Evolutionary conservation across 2,329 filamentous ascomycete species (phyloP), one percentile per base, ranked within the genome.

Genomic region (Botrytis fragariae): DNA sequence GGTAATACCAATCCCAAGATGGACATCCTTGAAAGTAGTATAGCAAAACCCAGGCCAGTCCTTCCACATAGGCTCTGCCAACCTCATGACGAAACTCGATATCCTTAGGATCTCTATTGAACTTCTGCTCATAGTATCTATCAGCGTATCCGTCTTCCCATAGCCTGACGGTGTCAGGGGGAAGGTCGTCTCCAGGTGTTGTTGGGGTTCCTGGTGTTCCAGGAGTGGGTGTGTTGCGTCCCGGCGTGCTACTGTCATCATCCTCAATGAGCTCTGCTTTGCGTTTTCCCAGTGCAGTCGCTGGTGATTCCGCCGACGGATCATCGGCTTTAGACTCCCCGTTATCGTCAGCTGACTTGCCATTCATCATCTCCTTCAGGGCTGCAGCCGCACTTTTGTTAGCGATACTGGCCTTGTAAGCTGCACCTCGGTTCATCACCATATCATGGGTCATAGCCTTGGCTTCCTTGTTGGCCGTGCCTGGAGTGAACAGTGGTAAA

Each of bases 1-100:
- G 96, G 80, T 98, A 99, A 82, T 96, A 99, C 96, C 96, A 99
- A 70, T 95, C 97, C 96, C 97, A 99, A 0, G 94, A 98, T 35
- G 96, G 94, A 79, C 96, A 99, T 39, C 96, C 96, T 83, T 99
- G 96, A 82, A 98, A 97, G 82, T 99, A 99, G 83, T 99, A 99
- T 51, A 95, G 86, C 69, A 99, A 85, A 57, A 99, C 96, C 96
- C 97, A 99, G 35, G 92, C 92, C 16, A 99, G 87, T 51, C 96
- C 96, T 84, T 98, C 94, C 20, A 95, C 94, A 81, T 99, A 99
- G n/a, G 93, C 90, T 71, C 90, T 89, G 51, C 92, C 96, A 73
- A 99, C 97, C 80, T 94, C 89, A 82, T 95, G 92, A 71, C 95
- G 92, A 82, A 98, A 98, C 69, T 90, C 92, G 67, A 92, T 86